Evolutionary conservation across 164 flowering plant genomes (phyloP).

Genomic region (Macadamia integrifolia): DNA sequence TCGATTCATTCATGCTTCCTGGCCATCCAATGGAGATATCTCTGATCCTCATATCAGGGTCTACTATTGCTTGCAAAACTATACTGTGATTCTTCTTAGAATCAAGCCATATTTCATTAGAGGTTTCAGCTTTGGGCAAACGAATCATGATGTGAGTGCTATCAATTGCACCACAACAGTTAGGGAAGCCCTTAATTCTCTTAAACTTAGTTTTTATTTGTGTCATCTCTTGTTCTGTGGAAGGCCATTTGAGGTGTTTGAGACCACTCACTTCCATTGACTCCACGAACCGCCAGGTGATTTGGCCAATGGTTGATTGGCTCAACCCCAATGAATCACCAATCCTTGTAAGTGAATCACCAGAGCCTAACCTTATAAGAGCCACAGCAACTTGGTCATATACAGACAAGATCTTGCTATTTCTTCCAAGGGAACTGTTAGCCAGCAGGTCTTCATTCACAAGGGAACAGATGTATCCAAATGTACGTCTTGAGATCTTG

Average conservation of each 20-base stretch:
- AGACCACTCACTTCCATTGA: conserved; percentile 69
- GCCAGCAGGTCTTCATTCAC: conserved; percentile 59
- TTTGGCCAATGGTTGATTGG: conserved; percentile 74
- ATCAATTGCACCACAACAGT: conserved; percentile 84
- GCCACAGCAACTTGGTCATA: conserved; percentile 79
- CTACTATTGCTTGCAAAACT: conserved; percentile 75
- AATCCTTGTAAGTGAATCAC: conserved; percentile 52
- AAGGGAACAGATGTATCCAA: conserved; percentile 70
- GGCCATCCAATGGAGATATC: conserved; percentile 90
- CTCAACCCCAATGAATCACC: conserved; percentile 64
- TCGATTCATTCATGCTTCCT: conserved; percentile 59
- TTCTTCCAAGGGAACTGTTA: conserved; percentile 31
- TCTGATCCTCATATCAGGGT: conserved; percentile 72
- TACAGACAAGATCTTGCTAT: conserved; percentile 46
- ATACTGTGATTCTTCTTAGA: conserved; percentile 64
- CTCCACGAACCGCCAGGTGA: conserved; percentile 84
- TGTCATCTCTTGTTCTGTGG: conserved; percentile 48
- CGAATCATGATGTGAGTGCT: conserved; percentile 72
- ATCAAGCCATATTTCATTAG: conserved; percentile 55
- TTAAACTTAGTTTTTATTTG: conserved; percentile 58
- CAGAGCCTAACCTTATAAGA: conserved; percentile 70
- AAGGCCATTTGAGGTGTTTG: conserved; percentile 75
- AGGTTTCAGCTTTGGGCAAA: conserved; percentile 45
- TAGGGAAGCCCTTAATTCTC: conserved; percentile 74
- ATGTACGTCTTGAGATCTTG: conserved; percentile 64